phyloP scores from a whole-genome alignment of 1,284 basidiomycete species.

The Sanghuangporus weigelae region DNA sequence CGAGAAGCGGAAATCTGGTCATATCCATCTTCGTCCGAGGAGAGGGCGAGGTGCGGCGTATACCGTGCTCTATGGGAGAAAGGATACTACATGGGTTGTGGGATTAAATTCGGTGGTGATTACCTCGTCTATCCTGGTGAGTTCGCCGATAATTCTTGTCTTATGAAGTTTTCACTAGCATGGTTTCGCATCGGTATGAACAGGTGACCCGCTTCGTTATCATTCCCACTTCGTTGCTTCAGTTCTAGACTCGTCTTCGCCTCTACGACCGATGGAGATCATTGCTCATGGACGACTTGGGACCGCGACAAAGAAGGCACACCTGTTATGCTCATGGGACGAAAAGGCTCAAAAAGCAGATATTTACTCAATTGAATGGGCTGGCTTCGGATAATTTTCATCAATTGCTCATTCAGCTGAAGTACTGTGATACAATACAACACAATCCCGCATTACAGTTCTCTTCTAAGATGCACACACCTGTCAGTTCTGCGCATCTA shows the following conservation, averaged over 20 bases:
- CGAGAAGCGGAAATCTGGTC: conserved; percentile 68
- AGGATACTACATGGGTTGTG: conserved; percentile 82
- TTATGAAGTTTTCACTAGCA: neutral
- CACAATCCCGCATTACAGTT: neutral
- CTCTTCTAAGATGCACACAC: neutral
- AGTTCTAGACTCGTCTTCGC: conserved; percentile 60
- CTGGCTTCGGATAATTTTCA: conserved; percentile 70
- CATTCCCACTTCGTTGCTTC: conserved; percentile 95
- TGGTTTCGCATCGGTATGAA: neutral
- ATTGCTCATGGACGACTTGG: conserved; percentile 94
- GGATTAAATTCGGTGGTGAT: conserved; percentile 92
- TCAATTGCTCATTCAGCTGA: neutral
- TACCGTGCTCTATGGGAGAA: conserved; percentile 78
- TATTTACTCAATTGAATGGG: conserved; percentile 88
- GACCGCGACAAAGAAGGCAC: conserved; percentile 97
- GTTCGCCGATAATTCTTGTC: conserved; percentile 23
- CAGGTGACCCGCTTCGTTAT: conserved; percentile 93
- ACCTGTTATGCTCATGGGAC: conserved; percentile 87
- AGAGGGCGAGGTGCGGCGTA: conserved; percentile 73
- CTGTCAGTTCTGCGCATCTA: neutral
- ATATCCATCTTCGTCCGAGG: conserved; percentile 60
- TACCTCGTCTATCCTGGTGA: conserved; percentile 93
- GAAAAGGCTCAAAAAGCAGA: conserved; percentile 61
- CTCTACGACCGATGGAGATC: conserved; percentile 82
- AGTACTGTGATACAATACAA: neutral